A percentile compares a stretch with the other conserved stretches of the same genome.
Evolutionary conservation across 2,329 filamentous ascomycete species (phyloP).

Genomic region (Monilinia fructicola): DNA sequence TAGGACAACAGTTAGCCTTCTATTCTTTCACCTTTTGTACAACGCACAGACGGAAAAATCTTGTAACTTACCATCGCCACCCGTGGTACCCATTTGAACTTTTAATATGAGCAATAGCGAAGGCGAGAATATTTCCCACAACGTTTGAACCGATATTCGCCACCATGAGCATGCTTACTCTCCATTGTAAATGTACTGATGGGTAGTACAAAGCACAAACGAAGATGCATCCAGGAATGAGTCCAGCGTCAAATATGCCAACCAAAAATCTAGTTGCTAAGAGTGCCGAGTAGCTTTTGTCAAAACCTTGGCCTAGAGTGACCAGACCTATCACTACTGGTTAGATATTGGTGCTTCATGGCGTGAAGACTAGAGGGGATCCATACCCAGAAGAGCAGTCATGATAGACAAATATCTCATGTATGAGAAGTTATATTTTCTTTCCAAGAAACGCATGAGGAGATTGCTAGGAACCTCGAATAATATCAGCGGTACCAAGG

Average conservation of each 20-base stretch:
- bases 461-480: constrained; percentile 30
- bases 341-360: not conserved
- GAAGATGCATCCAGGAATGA: constrained; percentile 50
- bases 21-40: no score
- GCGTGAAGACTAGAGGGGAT: not conserved
- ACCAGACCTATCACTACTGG: constrained; percentile 28
- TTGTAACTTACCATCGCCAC: constrained; percentile 55
- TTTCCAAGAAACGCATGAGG: constrained; percentile 42
- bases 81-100: constrained; percentile 61
- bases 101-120: constrained; percentile 55
- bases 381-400: constrained; percentile 20
- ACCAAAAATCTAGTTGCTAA: constrained; percentile 60
- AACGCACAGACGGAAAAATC: constrained; percentile 27
- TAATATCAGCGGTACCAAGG: constrained; percentile 47
- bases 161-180: constrained; percentile 49
- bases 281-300: constrained; percentile 68
- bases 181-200: constrained; percentile 49
- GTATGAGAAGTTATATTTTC: constrained; percentile 26
- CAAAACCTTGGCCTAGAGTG: constrained; percentile 37
- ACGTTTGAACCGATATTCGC: constrained; percentile 42
- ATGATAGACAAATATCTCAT: constrained; percentile 34
- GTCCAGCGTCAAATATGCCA: constrained; percentile 49
- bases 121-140: constrained; percentile 31
- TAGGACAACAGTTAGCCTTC: no score
- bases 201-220: constrained; percentile 51